These are phyloP conservation scores for Lasiodiplodia hormozganensis DNA, from an alignment of 2,329 filamentous ascomycete genomes.

Conservation along the genomic window DNA sequence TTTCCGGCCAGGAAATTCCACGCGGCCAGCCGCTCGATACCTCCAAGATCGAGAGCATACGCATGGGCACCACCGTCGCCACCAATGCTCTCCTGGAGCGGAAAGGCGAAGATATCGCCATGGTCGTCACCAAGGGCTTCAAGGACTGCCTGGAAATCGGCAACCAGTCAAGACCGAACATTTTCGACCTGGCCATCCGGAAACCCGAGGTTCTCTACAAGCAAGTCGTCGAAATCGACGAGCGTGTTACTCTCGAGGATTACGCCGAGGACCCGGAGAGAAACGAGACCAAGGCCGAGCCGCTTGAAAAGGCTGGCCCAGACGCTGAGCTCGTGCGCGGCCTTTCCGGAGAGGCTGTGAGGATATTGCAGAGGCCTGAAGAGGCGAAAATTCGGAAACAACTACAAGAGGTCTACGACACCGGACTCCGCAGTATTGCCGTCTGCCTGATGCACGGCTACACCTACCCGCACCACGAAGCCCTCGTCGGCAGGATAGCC, in stretches of 20 bases:
- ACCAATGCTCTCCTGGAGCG: conserved; percentile 90
- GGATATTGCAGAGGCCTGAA: conserved; percentile 70
- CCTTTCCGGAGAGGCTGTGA: conserved; percentile 75
- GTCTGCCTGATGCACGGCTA: conserved; percentile 94
- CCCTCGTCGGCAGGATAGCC: conserved; percentile 76
- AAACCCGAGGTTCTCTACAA: conserved; percentile 90
- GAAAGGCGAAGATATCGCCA: conserved; percentile 86
- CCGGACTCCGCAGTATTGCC: conserved; percentile 80
- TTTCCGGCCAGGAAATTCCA: conserved; percentile 76
- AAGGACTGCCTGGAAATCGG: conserved; percentile 87
- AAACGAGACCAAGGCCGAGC: conserved; percentile 61
- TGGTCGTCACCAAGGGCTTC: conserved; percentile 88
- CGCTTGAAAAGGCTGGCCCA: conserved; percentile 53
- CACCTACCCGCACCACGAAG: conserved; percentile 87
- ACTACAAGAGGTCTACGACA: conserved; percentile 70
- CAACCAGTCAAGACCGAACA: conserved; percentile 86
- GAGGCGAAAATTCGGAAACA: conserved; percentile 64
- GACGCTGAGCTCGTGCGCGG: conserved; percentile 70
- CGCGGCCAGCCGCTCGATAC: conserved; percentile 83
- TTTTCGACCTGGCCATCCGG: conserved; percentile 87
- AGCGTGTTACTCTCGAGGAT: conserved; percentile 89
- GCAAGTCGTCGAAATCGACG: conserved; percentile 85
- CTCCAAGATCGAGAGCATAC: conserved; percentile 83
- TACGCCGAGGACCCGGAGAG: conserved; percentile 86
- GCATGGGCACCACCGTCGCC: conserved; percentile 95